Base-by-base conservation (phyloP, 2,329 filamentous ascomycete genomes). In the Aspergillus arachidicola region DNA sequence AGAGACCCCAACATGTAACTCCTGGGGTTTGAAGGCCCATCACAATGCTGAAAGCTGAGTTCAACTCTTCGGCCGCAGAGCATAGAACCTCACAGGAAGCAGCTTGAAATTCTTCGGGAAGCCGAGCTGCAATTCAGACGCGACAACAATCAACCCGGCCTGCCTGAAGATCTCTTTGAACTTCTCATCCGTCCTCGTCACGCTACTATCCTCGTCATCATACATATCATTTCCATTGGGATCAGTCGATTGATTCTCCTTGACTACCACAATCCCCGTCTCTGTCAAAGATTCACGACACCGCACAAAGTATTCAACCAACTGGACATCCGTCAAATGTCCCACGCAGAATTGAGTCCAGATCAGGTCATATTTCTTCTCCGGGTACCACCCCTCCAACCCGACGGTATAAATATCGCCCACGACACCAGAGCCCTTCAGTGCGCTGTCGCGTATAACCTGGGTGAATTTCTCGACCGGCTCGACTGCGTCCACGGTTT, bases 291-390 rank as follows among this genome's bases (percentile, higher is more conserved):
- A 81, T 0, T 76, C 69, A 55, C 83, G 84, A 74, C 91, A 91
- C 30, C 86, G 82, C 61, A 79, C 69, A 19, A 97, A 78, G 71
- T 89, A 96, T 2, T 80, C 80, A 1, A 91, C 81, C 4, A 97
- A 75, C 75, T 96, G 88, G 9, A 78, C 78, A 73, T 97, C 93
- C 0, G 86, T 93, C 60, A 97, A 80, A 76, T 97, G 90, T 28
- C 92, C 91, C 9, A 94, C 78, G 76, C 93, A 97, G 93, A 94
- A 97, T 77, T 97, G 94, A 58, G 87, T 90, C 92, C 92, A 97
- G 64, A 97, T 88, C 53, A 97, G 76, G 74, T 94, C 90, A 77
- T 97, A 97, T 56, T 79, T 75, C 10, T 77, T 77, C 57, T 66
- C 66, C 5, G 76, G 79, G 0, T 84, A 81, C 92, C 92, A 96